A percentile compares a stretch with the other conserved stretches of the same genome.
These are phyloP conservation scores for Pistacia vera DNA, from an alignment of 345 rosid species.

Conservation along the genomic window DNA sequence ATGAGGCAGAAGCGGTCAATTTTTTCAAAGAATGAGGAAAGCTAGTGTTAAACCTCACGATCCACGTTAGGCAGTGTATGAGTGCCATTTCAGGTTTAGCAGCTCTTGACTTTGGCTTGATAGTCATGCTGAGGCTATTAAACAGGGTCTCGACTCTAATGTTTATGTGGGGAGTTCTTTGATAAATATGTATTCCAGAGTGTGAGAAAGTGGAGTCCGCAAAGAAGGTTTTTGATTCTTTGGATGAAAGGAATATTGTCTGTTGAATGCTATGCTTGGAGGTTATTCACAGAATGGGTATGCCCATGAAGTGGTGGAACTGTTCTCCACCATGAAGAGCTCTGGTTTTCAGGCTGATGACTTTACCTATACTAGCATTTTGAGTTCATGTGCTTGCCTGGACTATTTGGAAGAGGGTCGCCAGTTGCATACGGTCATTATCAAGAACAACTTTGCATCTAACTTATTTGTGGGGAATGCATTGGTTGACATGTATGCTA, in stretches of 20 bases:
- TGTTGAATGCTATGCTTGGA: constrained; percentile 89
- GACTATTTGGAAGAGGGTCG: constrained; percentile 55
- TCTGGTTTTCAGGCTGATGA: constrained; percentile 74
- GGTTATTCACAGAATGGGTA: constrained; percentile 78
- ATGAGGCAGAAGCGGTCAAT: constrained; percentile 50
- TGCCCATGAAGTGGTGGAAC: constrained; percentile 50
- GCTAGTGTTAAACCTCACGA: constrained; percentile 66
- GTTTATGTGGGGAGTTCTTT: constrained; percentile 91
- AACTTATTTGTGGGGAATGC: constrained; percentile 88
- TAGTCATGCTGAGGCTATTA: constrained; percentile 88
- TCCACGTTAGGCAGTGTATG: constrained; percentile 89
- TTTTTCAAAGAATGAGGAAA: constrained; percentile 67
- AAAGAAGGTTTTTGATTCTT: constrained; percentile 58
- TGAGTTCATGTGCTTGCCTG: constrained; percentile 80
- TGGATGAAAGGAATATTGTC: constrained; percentile 73
- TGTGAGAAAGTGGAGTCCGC: constrained; percentile 72
- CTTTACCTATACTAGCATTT: constrained; percentile 80
- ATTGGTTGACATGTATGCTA: constrained; percentile 92
- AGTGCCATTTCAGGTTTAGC: constrained; percentile 66
- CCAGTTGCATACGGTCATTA: constrained; percentile 70
- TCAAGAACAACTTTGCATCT: constrained; percentile 56
- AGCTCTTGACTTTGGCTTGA: constrained; percentile 60
- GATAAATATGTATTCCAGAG: constrained; percentile 81
- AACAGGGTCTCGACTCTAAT: constrained; percentile 73
- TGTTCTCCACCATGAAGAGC: constrained; percentile 65